These are phyloP conservation scores for Guadua angustifolia DNA, from an alignment of 176 grass and related monocot genomes.

Conservation along the genomic window DNA sequence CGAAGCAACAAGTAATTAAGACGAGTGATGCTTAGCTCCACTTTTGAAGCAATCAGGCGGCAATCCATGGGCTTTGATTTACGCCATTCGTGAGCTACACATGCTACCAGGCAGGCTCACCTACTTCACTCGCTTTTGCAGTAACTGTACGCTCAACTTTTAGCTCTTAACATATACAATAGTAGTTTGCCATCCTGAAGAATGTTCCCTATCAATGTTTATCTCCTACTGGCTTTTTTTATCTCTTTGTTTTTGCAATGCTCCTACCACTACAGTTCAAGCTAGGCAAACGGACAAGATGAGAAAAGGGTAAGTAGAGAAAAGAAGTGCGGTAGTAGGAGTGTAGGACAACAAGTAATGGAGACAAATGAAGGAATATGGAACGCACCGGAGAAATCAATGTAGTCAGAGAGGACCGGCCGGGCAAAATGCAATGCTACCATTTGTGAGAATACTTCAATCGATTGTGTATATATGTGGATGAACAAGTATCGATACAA, in stretches of 20 bases:
- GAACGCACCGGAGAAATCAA: constrained; percentile 8
- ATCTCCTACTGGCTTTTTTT: background rate
- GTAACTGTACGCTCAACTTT: background rate
- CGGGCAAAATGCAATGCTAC: background rate
- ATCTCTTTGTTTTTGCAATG: background rate
- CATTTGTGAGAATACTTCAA: no score
- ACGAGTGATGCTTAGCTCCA: background rate
- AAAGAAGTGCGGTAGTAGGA: background rate
- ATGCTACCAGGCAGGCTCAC: background rate
- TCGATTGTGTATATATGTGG: no score
- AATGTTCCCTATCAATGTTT: background rate
- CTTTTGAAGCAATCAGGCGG: constrained; percentile 47
- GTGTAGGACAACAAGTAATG: constrained; percentile 3
- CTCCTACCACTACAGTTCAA: constrained; percentile 4
- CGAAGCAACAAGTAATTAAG: no score
- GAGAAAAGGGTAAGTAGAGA: background rate
- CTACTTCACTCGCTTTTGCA: background rate
- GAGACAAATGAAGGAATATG: background rate
- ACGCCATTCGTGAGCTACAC: background rate
- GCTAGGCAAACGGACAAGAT: background rate
- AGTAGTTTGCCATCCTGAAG: background rate
- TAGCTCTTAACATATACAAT: background rate
- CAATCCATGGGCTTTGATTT: constrained; percentile 3
- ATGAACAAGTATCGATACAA: no score
- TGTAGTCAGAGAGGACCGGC: background rate